Percentiles rank a stretch among this genome's conserved stretches.
Evolutionary conservation across 208 protist species (phyloP).

Genomic region (Strigomonas galati): DNA sequence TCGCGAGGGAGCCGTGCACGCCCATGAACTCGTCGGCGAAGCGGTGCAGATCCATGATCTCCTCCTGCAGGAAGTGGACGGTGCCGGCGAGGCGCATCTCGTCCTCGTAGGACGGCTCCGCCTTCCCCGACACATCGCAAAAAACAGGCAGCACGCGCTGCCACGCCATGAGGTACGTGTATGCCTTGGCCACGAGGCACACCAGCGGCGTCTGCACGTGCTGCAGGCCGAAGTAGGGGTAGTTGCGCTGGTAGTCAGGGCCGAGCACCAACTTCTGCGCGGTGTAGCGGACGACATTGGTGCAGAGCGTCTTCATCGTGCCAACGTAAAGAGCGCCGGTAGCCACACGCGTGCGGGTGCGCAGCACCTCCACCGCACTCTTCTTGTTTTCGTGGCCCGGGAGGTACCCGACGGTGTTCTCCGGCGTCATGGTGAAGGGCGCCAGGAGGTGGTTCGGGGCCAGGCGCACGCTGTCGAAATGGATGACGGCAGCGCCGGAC

Average conservation of each 20-base stretch:
- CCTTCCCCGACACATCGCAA: constrained; percentile 25
- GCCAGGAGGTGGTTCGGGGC: constrained; percentile 51
- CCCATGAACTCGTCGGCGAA: constrained; percentile 63
- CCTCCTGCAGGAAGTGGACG: constrained; percentile 76
- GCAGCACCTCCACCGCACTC: constrained; percentile 53
- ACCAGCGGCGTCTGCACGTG: constrained; percentile 85
- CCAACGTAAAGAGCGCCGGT: constrained; percentile 73
- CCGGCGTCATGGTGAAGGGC: constrained; percentile 51
- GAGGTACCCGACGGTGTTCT: constrained; percentile 37
- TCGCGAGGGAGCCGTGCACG: constrained; percentile 55
- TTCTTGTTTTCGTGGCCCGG: constrained; percentile 27
- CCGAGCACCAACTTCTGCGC: constrained; percentile 71
- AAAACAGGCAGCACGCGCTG: constrained; percentile 60
- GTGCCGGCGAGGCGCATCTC: constrained; percentile 74
- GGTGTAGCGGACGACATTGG: constrained; percentile 55
- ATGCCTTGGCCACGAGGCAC: constrained; percentile 64
- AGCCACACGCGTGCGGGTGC: constrained; percentile 57
- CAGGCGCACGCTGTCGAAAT: constrained; percentile 76
- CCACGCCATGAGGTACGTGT: constrained; percentile 69
- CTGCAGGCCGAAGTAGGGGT: constrained; percentile 82
- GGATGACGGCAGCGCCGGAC: constrained; percentile 59
- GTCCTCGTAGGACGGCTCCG: constrained; percentile 51
- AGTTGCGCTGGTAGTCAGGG: constrained; percentile 67
- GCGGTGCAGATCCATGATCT: constrained; percentile 42
- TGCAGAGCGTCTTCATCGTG: constrained; percentile 54